Evolutionary conservation across 257 asterid genomes (phyloP).

Genomic region (Penstemon eatonii): DNA sequence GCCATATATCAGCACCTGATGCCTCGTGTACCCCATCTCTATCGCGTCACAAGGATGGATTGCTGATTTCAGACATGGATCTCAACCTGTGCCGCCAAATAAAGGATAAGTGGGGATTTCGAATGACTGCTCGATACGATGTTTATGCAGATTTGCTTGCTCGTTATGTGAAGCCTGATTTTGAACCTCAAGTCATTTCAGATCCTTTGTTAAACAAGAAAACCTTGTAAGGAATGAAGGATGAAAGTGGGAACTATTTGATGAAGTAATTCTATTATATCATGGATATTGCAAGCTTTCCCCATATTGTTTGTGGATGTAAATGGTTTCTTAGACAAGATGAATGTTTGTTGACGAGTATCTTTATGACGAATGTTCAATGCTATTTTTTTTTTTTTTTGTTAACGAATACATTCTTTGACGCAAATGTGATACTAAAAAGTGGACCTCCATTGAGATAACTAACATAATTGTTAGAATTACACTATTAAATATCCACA

Average conservation of each 20-base stretch:
- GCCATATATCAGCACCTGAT: constrained; percentile 86
- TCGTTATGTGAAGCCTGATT: constrained; percentile 71
- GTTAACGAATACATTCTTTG: too few relatives aligned
- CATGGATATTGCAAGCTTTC: constrained; percentile 21
- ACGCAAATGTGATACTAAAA: too few relatives aligned
- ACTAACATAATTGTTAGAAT: too few relatives aligned
- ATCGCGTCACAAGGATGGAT: constrained; percentile 72
- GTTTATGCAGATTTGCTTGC: constrained; percentile 63
- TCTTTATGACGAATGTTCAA: too few relatives aligned
- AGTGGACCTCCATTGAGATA: too few relatives aligned
- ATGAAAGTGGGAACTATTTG: constrained; percentile 4
- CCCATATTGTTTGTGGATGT: constrained; percentile 23
- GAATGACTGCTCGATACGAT: constrained; percentile 93
- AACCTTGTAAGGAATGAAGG: constrained; percentile 23
- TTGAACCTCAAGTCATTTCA: constrained; percentile 78
- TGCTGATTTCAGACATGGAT: constrained; percentile 80
- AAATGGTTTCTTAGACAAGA: constrained; percentile 20
- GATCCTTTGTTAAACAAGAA: constrained; percentile 71
- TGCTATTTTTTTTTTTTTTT: too few relatives aligned
- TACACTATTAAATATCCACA: too few relatives aligned
- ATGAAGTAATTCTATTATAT: constrained; percentile 5
- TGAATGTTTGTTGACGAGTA: not conserved
- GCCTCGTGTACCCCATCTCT: constrained; percentile 90
- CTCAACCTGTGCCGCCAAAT: constrained; percentile 87
- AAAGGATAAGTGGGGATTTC: constrained; percentile 96